Evolutionary conservation across 2,329 filamentous ascomycete species (phyloP).

Genomic region (Raffaelea arxii): DNA sequence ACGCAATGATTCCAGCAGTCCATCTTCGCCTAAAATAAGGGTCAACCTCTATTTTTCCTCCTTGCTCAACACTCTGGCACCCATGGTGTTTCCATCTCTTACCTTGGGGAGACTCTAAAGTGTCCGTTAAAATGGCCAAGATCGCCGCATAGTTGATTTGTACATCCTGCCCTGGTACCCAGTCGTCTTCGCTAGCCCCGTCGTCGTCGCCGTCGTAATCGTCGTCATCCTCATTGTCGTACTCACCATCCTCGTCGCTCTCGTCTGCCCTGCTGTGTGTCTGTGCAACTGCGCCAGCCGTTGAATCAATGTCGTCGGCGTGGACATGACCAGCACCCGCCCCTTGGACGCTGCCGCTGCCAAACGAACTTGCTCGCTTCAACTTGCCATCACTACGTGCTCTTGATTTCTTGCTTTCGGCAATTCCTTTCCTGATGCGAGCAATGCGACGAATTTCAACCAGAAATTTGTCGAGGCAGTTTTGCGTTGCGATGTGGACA

Average conservation of each 20-base stretch:
- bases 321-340: constrained; percentile 39
- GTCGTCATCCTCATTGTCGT: constrained; percentile 78
- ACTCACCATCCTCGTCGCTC: constrained; percentile 41
- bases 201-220: constrained; percentile 48
- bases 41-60: neutral
- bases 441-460: constrained; percentile 92
- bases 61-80: no score
- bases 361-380: constrained; percentile 51
- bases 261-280: no score
- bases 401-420: constrained; percentile 68
- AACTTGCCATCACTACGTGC: constrained; percentile 49
- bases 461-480: constrained; percentile 80
- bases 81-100: no score
- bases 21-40: constrained; percentile 50
- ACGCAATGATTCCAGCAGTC: constrained; percentile 77
- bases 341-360: constrained; percentile 51
- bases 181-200: constrained; percentile 72
- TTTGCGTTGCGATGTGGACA: constrained; percentile 89
- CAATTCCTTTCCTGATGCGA: constrained; percentile 81
- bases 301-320: constrained; percentile 48
- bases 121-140: constrained; percentile 81
- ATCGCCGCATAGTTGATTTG: constrained; percentile 90
- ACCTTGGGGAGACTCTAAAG: constrained; percentile 76
- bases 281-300: constrained; percentile 32
- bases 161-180: constrained; percentile 95